A percentile compares a stretch with the other conserved stretches of the same genome.
These are phyloP conservation scores for Blastobotrys americana DNA, from an alignment of 805 yeast species.

Conservation along the genomic window DNA sequence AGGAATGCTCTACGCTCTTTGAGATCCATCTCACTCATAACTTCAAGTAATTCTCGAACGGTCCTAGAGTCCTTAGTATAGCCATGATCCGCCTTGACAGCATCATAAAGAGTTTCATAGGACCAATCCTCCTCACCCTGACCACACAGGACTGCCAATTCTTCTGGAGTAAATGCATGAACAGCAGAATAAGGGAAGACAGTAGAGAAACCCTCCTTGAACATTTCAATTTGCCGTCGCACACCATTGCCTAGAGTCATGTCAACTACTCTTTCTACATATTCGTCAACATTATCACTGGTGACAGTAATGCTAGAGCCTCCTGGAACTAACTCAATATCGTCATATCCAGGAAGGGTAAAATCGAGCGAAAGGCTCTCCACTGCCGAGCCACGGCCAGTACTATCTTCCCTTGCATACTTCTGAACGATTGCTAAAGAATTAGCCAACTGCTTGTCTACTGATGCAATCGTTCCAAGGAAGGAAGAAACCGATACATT, in stretches of 20 bases:
- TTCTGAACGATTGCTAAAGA: conserved; percentile 48
- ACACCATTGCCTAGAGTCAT: conserved; percentile 59
- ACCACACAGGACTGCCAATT: conserved; percentile 66
- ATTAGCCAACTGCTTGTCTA: conserved; percentile 54
- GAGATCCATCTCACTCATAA: conserved; percentile 48
- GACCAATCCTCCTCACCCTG: conserved; percentile 81
- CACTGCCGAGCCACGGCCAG: conserved; percentile 34
- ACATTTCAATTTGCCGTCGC: conserved; percentile 53
- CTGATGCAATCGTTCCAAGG: conserved; percentile 37
- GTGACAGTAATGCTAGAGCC: conserved; percentile 51
- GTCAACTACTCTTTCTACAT: conserved; percentile 51
- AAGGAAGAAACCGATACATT: conserved; percentile 18
- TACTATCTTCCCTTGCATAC: conserved; percentile 30
- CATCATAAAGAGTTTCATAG: conserved; percentile 42
- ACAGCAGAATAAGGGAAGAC: conserved; percentile 76
- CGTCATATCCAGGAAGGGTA: conserved; percentile 69
- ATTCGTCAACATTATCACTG: conserved; percentile 47
- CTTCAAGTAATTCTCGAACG: conserved; percentile 52
- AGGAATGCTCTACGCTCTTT: conserved; percentile 63
- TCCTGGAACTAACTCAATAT: conserved; percentile 46
- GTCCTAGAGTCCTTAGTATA: conserved; percentile 62
- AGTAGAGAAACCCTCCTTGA: conserved; percentile 71
- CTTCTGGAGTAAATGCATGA: conserved; percentile 64
- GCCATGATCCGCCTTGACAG: conserved; percentile 85
- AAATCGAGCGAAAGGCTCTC: conserved; percentile 55